Evolutionary conservation across 805 yeast genomes (phyloP), one percentile per base, ranked within the genome.

Genomic region (Saccharomycopsis capsularis): DNA sequence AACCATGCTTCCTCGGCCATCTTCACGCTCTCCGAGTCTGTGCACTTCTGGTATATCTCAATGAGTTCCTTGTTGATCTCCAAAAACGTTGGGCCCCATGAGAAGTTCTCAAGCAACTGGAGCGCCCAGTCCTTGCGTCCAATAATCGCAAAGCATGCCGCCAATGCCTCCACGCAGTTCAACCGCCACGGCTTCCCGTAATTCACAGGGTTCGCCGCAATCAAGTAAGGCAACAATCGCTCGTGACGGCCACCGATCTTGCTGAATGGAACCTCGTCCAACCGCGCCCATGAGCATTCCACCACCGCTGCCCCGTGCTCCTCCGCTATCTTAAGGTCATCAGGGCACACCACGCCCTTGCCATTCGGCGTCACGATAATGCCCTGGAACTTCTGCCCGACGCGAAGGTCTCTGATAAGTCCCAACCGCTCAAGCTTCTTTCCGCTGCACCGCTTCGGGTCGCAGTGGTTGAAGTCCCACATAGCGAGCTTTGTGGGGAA

Each of bases 391-490:
- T 89, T 91, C 62, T 90, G 96, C 0, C 99, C 99, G n/a, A 93
- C 78, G 52, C 95, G 69, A 53, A 93, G 63, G 47, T 78, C 77
- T 53, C 79, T 78, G 44, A 93, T 90, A 19, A 88, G 66, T 0
- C 98, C 98, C 19, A 91, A 65, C 48, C 98, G 73, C 60, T 88
- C 96, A 27, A 93, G 71, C 63, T 89, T 90, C 68, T 93, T 93
- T 18, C 99, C 99, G 56, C 95, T 83, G 63, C 99, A 93, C 61
- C 97, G 75, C 62, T 93, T 93, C 1, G 99, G 99, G 66, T 93
- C 99, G 68, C 99, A 93, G 62, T 93, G 99, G 56, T 90, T 96
- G 61, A 93, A 93, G 64, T 93, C 99, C 96, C 99, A 91, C 99
- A 91, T 91, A 16, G 96, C 97, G 54, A 90, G 64, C 60, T 87